Evolutionary conservation across 345 rosid genomes (phyloP).

Genomic region (Anacardium occidentale): DNA sequence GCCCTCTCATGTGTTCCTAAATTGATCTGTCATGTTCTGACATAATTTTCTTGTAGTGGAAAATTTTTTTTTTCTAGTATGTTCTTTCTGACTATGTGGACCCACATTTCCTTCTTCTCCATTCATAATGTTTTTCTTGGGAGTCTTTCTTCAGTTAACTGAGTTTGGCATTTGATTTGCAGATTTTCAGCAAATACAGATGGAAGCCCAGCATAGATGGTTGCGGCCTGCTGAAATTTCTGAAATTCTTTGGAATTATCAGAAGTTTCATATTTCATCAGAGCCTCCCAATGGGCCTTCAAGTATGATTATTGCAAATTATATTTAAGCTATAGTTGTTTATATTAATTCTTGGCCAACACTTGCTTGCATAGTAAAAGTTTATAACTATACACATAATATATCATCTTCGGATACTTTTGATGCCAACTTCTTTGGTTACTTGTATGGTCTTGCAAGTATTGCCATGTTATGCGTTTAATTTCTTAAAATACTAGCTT

Average conservation of each 20-base stretch:
- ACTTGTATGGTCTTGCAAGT: neutral
- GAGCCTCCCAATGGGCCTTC: constrained; percentile 79
- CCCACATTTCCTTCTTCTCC: neutral
- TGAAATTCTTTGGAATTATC: constrained; percentile 80
- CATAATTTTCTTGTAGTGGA: no score
- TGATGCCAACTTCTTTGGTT: neutral
- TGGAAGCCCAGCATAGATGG: constrained; percentile 83
- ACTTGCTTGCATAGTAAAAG: neutral
- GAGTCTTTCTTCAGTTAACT: neutral
- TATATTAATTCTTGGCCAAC: no score
- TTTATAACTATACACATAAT: neutral
- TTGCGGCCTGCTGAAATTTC: constrained; percentile 92
- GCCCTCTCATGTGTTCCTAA: neutral
- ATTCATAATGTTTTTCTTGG: neutral
- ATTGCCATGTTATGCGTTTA: neutral
- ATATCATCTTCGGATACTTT: neutral
- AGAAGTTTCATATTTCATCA: constrained; percentile 67
- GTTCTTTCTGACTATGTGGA: neutral
- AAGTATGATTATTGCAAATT: constrained; percentile 46
- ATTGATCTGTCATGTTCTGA: neutral
- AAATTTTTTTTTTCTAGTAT: no score
- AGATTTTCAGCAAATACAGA: constrained; percentile 8
- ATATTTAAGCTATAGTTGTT: neutral
- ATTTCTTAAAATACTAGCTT: neutral
- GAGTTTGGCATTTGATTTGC: constrained; percentile 3